Evolutionary conservation across 1,284 basidiomycete genomes (phyloP), one percentile per base, ranked within the genome.

Genomic region (Phylloporus sp.): DNA sequence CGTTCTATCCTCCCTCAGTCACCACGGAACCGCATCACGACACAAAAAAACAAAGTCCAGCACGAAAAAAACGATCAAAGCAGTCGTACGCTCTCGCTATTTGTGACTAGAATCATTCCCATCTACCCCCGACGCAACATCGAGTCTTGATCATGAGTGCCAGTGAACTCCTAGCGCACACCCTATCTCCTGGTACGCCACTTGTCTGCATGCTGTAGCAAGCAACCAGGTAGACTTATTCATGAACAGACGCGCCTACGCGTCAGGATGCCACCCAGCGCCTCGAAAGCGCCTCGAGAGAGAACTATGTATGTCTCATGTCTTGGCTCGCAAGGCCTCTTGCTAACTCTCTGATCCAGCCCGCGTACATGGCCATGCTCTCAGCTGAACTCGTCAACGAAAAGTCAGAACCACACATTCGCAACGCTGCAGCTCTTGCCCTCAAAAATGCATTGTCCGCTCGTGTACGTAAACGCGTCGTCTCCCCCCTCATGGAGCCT

Each of bases 391-490:
- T 98, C 54, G 87, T 88, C 40, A 91, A 94, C 69, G 93, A 95
- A 75, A 80, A 72, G 52, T 86, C 86, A 13, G 83, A 83, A n/a
- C 72, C 90, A 44, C 90, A 95, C 77, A 88, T 98, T 58, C 87
- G 97, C 70, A 96, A 95, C 74, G 96, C 97, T 22, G 96, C 98
- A 29, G 96, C 95, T 78, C 85, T 99, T 58, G 96, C 96, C 24
- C 84, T 99, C 80, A 99, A 99, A 87, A 99, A 99, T 78, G 89
- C 95, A 64, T 81, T 99, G 64, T 88, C 90, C 49, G 95, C 96
- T 65, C 85, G 95, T 73, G 95, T 96, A 81, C 76, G 92, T 85
- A 66, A 71, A 75, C 64, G 66, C 65, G 69, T 67, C 65, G 34
- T 56, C 52, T 58, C 54, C 29, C 26, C 58, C 50, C 67, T 58